These are phyloP conservation scores for Haematococcus sp. DNA, from an alignment of 139 green algal genomes.

Conservation along the genomic window DNA sequence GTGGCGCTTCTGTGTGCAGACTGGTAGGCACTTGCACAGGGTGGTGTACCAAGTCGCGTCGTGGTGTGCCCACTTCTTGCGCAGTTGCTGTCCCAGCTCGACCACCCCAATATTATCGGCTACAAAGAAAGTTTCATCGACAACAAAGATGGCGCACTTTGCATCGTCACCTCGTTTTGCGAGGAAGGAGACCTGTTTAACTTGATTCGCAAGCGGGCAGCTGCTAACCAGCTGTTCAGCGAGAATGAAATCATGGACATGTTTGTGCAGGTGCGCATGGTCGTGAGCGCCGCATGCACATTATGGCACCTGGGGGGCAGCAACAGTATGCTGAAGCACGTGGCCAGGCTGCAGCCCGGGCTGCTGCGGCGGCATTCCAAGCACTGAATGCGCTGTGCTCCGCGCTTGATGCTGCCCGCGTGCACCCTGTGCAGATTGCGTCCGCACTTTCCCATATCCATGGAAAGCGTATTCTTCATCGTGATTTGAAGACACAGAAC, in stretches of 20 bases:
- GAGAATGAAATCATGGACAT: conserved; percentile 68
- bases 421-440: conserved; percentile 42
- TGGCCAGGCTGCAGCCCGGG: no score
- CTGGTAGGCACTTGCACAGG: not conserved
- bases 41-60: not conserved
- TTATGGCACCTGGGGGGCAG: not conserved
- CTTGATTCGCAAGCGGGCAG: conserved; percentile 21
- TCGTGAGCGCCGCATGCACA: not conserved
- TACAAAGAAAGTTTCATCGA: conserved; percentile 62
- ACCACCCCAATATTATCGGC: conserved; percentile 62
- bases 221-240: conserved; percentile 39
- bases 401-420: no score
- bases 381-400: no score
- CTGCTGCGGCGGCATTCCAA: no score
- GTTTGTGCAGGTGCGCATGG: conserved; percentile 56
- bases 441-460: conserved; percentile 60
- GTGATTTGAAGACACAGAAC: conserved; percentile 79
- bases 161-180: conserved; percentile 52
- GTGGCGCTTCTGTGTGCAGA: not conserved
- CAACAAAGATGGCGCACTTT: conserved; percentile 40
- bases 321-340: no score
- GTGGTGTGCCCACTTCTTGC: not conserved
- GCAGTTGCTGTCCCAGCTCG: conserved; percentile 51
- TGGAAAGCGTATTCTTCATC: conserved; percentile 51
- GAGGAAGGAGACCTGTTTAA: conserved; percentile 56